Percentiles rank a stretch among this genome's conserved stretches.
phyloP scores from a whole-genome alignment of 2,329 filamentous ascomycete genomes.

The Hypoxylon sp. region DNA sequence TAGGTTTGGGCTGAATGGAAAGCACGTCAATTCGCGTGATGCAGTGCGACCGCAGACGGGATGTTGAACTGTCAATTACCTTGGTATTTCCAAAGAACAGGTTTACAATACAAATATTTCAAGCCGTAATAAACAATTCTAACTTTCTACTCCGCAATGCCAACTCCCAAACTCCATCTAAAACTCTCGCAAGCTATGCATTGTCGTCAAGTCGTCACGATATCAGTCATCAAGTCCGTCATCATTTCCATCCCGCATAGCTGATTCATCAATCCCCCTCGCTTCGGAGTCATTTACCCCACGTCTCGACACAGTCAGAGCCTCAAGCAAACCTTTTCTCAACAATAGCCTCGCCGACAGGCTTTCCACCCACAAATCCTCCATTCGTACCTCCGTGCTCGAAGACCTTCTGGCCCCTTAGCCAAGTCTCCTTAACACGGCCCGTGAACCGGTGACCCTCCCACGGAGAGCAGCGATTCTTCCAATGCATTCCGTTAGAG shows the following conservation, averaged over 20 bases:
- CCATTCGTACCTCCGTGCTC: conserved; percentile 67
- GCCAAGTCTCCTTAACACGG: conserved; percentile 86
- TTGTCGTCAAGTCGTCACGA: conserved; percentile 34
- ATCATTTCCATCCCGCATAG: conserved; percentile 6
- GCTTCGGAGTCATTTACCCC: background rate
- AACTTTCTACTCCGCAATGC: conserved; percentile 2
- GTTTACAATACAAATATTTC: background rate
- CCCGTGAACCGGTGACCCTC: conserved; percentile 83
- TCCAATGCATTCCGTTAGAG: conserved; percentile 88
- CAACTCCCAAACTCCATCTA: conserved; percentile 25
- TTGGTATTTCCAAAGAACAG: background rate
- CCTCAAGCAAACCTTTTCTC: conserved; percentile 67
- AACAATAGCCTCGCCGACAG: conserved; percentile 68
- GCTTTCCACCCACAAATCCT: conserved; percentile 64
- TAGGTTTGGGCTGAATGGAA: background rate
- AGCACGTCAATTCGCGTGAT: conserved; percentile 38
- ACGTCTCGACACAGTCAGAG: background rate
- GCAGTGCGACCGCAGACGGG: background rate
- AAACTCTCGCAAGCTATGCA: conserved; percentile 35
- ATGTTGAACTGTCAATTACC: background rate
- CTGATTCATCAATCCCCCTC: background rate
- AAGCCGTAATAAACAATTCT: background rate
- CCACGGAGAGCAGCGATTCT: conserved; percentile 93
- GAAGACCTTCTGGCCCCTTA: conserved; percentile 83
- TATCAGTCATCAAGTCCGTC: conserved; percentile 14